Base-by-base conservation (phyloP, 805 yeast species). In the Myxozyma udenii region DNA sequence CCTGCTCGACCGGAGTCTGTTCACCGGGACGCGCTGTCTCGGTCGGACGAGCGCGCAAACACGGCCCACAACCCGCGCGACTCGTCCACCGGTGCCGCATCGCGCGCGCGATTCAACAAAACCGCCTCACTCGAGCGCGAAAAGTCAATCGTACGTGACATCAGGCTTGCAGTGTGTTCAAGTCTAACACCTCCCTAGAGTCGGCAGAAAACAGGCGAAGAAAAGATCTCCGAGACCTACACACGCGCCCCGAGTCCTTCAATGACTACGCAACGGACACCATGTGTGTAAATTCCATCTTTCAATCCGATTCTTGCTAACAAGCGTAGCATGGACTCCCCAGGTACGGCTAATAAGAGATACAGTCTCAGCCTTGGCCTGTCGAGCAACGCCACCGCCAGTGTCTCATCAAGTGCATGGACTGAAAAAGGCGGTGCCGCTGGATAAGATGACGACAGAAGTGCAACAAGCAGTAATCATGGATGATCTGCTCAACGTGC, bases 401-500 rank as follows among this genome's bases (percentile, higher is more conserved):
- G 18, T 53, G 30, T 55, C 58, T n/a, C 38, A 50, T n/a, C 48
- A 48, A 2, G 22, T 43, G 4, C 24, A 41, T 14, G 39, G 47
- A 1, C 41, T 36, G 32, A 43, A 42, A 30, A 40, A 44, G 18
- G 43, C 60, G 7, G 4, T 30, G n/a, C 41, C 48, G 4, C 50
- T 55, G 21, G 53, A 50, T 16, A 39, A 41, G 30, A 19, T 55
- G 23, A 78, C 77, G 28, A 64, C 74, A 2, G 72, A 77, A 43
- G 74, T 76, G 2, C 95, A 88, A 64, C 95, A 89, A 64, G 83
- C 86, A 0, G 73, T 83, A 23, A 75, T 93, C 1, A 72, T 85
- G 14, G 74, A 78, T 51, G 98, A 91, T 65, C 64, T 89, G 7
- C 62, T 88, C 19, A 77, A 76, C 60, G 83, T 86, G 1, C 65